Conservation (phyloP, 192 early-diverging fungal species). For the Lobosporangium transversale region DNA sequence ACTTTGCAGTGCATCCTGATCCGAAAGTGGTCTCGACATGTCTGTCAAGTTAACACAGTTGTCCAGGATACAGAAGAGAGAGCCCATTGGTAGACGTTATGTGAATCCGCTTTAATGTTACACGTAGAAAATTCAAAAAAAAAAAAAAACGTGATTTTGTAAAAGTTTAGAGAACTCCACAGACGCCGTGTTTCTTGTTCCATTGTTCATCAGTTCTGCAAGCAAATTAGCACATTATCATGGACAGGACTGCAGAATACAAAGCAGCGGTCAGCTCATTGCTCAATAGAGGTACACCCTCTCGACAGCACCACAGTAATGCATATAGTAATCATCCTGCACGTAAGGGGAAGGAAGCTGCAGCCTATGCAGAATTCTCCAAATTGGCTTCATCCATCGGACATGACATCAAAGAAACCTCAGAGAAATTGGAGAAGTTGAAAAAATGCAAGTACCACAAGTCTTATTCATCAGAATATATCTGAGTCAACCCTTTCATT, state of each 20-base stretch:
- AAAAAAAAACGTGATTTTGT: no score
- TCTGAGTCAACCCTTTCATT: background rate
- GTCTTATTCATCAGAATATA: background rate
- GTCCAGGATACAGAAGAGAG: no score
- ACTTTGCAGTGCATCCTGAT: no score
- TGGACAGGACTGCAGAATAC: slow-evolving; percentile 90
- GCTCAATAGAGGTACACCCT: slow-evolving; percentile 55
- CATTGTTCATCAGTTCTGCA: no score
- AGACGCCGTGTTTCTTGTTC: no score
- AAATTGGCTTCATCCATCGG: slow-evolving; percentile 84
- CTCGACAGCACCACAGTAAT: slow-evolving; percentile 10
- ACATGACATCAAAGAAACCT: slow-evolving; percentile 85
- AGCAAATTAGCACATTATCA: no score
- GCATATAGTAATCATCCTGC: slow-evolving; percentile 14
- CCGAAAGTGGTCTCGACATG: no score
- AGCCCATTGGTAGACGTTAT: no score
- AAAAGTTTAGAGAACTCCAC: no score
- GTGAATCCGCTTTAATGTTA: no score
- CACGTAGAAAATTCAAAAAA: no score
- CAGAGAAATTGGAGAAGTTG: slow-evolving; percentile 85
- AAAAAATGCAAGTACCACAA: slow-evolving; percentile 65
- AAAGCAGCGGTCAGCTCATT: slow-evolving; percentile 84
- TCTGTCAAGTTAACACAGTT: no score
- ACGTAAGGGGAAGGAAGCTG: slow-evolving; percentile 29
- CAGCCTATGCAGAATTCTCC: slow-evolving; percentile 83